Evolutionary conservation across 2,329 filamentous ascomycete genomes (phyloP), one percentile per base, ranked within the genome.

Genomic region (Geosmithia putterillii): DNA sequence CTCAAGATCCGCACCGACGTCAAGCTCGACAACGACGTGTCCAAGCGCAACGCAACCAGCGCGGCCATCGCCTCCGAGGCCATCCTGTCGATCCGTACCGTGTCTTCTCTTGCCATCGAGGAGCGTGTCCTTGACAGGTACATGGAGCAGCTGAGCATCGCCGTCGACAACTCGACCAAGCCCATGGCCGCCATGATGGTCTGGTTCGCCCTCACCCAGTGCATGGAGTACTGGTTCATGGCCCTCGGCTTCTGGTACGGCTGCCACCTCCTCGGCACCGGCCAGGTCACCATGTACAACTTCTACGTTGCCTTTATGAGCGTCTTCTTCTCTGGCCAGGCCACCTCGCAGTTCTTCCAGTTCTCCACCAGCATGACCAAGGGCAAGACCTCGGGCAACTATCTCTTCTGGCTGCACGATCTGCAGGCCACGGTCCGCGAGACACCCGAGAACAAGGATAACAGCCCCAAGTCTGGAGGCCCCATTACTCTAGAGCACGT

Each of bases 161-260:
- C 66, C 12, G 17, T 46, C 19, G 34, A 44, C 9, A 51, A 52
- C 14, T 61, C 58, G 4, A 50, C 52, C 19, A 51, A 52, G n/a
- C 57, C 59, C 7, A 44, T 64, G 41, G 52, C 56, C 17, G 47
- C 37, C 4, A 57, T 61, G 45, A 63, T 63, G 52, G 35, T 63
- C 22, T 63, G 55, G 21, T 64, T 62, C 44, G 59, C 58, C 6
- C 45, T 65, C 3, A 64, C 60, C 1, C 62, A 64, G 74, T 67
- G 77, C 45, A 72, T 94, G 46, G 71, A 95, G 46, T 95, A 89
- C 55, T 67, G 92, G 51, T 94, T 88, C 63, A 94, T 94, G 55
- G 84, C 83, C 18, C 71, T 95, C 41, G 83, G 84, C 35, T 94
- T 94, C 64, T 95, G 87, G 87, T 80, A 86, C 19, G 88, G 86